Conservation (phyloP, 1,284 basidiomycete genomes). For the Macrocystidia cucumis region DNA sequence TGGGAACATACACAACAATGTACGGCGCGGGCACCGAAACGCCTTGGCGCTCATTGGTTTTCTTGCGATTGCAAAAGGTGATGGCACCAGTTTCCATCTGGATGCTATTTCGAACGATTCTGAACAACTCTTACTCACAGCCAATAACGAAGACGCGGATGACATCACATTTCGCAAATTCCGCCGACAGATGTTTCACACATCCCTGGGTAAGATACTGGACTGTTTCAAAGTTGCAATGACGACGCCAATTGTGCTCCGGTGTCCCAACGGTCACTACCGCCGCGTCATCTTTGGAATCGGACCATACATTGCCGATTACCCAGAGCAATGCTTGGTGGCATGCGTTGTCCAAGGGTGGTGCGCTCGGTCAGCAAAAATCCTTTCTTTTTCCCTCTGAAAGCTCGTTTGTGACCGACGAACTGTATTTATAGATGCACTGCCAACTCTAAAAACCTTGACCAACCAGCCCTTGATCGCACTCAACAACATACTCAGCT, state of each 20-base stretch:
- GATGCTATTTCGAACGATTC: no score
- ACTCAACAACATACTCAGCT: conserved; percentile 8
- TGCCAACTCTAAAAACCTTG: conserved; percentile 10
- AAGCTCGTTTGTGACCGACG: not conserved
- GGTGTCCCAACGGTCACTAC: conserved; percentile 18
- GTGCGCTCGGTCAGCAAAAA: conserved; percentile 14
- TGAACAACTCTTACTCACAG: conserved; percentile 1
- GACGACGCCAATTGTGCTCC: conserved; percentile 11
- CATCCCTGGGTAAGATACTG: conserved; percentile 10
- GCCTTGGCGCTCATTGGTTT: conserved; percentile 15
- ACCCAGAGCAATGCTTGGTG: conserved; percentile 19
- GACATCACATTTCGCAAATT: conserved; percentile 12
- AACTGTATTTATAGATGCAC: conserved; percentile 14
- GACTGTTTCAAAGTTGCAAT: conserved; percentile 11
- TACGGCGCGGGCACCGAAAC: conserved; percentile 13
- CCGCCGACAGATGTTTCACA: conserved; percentile 15
- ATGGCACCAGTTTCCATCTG: not conserved
- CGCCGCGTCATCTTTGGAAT: conserved; percentile 15
- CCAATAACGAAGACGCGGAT: conserved; percentile 7
- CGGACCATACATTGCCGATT: conserved; percentile 20
- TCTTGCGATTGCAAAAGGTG: conserved; percentile 18
- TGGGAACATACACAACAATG: conserved; percentile 17
- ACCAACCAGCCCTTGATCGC: conserved; percentile 5
- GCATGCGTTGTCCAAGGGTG: conserved; percentile 16
- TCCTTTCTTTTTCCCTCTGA: conserved; percentile 1